Evolutionary conservation across 768 basidiomycete genomes (phyloP).

Genomic region (Panellus pusillus): DNA sequence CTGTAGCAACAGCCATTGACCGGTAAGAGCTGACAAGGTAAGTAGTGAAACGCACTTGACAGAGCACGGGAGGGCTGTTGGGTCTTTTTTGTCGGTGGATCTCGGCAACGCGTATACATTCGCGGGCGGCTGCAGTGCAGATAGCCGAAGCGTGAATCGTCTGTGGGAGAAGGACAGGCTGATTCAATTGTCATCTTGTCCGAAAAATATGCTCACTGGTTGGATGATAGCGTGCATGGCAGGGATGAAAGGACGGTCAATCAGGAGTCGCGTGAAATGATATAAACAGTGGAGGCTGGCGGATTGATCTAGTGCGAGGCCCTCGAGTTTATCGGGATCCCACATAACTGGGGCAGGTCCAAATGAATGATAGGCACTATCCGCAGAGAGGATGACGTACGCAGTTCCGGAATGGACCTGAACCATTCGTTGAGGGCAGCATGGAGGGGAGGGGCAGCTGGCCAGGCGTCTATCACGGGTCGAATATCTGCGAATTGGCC

Average conservation of each 20-base stretch:
- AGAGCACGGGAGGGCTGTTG: background rate
- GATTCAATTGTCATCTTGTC: too few species aligned
- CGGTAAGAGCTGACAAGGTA: too few species aligned
- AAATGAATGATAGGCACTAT: background rate
- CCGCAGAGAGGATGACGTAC: background rate
- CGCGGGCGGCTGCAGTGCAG: conserved; percentile 5
- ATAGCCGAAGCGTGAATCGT: background rate
- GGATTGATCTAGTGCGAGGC: conserved; percentile 5
- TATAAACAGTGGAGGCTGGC: conserved; percentile 1
- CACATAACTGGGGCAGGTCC: background rate
- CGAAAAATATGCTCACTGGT: too few species aligned
- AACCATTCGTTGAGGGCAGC: conserved; percentile 2
- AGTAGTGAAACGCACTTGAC: background rate
- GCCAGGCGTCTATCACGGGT: background rate
- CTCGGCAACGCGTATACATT: background rate
- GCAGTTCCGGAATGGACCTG: background rate
- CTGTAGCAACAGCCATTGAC: background rate
- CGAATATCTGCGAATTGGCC: background rate
- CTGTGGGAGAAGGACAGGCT: too few species aligned
- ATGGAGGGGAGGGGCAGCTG: background rate
- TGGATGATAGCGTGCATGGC: background rate
- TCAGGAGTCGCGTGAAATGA: background rate
- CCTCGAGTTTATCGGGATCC: background rate
- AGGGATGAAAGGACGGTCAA: conserved; percentile 7
- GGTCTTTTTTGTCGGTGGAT: background rate